Percentiles rank a stretch among this genome's conserved stretches.
These are phyloP conservation scores for Cymodocea nodosa DNA, from an alignment of 116 monocot species.

Conservation along the genomic window DNA sequence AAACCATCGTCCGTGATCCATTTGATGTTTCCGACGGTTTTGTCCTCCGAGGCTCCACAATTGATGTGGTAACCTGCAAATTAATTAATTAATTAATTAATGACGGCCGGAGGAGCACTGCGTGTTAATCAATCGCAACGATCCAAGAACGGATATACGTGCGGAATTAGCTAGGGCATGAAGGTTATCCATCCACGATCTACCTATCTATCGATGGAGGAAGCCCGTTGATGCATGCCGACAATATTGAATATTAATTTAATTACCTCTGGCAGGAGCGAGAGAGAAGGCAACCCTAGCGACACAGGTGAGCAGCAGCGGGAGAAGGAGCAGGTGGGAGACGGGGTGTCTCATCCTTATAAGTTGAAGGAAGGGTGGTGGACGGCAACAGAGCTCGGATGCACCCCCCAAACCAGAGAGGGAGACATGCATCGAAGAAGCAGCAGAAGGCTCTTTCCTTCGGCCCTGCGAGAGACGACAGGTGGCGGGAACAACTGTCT, in stretches of 20 bases:
- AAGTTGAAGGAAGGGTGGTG: slow-evolving; percentile 1
- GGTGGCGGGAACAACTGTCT: neutral
- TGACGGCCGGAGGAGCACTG: neutral
- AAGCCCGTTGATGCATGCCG: too few species aligned
- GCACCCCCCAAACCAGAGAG: neutral
- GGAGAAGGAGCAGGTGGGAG: slow-evolving; percentile 3
- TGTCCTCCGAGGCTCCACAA: slow-evolving; percentile 43
- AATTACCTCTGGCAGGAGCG: slow-evolving; percentile 18
- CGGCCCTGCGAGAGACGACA: neutral
- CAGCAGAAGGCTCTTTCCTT: neutral
- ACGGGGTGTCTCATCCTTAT: neutral
- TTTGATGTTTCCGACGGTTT: slow-evolving; percentile 24
- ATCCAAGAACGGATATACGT: too few species aligned
- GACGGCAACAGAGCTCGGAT: slow-evolving; percentile 2
- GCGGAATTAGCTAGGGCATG: too few species aligned
- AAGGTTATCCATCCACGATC: too few species aligned
- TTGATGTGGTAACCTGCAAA: slow-evolving; percentile 56
- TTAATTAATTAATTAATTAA: neutral
- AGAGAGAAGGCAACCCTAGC: neutral
- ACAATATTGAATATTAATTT: too few species aligned
- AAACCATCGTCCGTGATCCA: slow-evolving; percentile 72
- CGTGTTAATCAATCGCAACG: too few species aligned
- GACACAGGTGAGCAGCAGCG: neutral
- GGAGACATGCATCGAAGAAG: neutral
- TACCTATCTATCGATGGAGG: too few species aligned